A percentile compares a stretch with the other conserved stretches of the same genome.
These are phyloP conservation scores for Orbilia blumenaviensis DNA, from an alignment of 2,329 filamentous ascomycete genomes.

Conservation along the genomic window DNA sequence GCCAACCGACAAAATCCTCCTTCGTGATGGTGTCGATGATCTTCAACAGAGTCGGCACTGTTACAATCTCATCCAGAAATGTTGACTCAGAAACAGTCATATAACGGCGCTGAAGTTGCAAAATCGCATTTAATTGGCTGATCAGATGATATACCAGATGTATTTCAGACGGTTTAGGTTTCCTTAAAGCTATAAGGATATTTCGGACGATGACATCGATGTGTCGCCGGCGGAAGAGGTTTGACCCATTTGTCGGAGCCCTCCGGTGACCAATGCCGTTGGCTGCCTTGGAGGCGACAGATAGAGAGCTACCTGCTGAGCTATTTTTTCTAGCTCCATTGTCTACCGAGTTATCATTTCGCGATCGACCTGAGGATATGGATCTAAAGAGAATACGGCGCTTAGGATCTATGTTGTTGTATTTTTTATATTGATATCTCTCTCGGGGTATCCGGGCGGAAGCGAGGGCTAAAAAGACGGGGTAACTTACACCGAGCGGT, in stretches of 20 bases:
- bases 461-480: constrained; percentile 24
- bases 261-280: constrained; percentile 47
- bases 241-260: constrained; percentile 42
- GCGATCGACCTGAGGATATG: constrained; percentile 51
- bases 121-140: constrained; percentile 50
- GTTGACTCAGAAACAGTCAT: constrained; percentile 54
- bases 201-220: constrained; percentile 54
- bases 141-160: constrained; percentile 53
- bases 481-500: constrained; percentile 51
- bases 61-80: constrained; percentile 52
- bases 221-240: constrained; percentile 52
- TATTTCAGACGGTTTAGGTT: constrained; percentile 50
- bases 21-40: constrained; percentile 53
- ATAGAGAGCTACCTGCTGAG: constrained; percentile 47
- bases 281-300: constrained; percentile 31
- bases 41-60: constrained; percentile 45
- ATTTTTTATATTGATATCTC: background rate
- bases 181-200: constrained; percentile 51
- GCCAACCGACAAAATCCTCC: constrained; percentile 52
- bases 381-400: constrained; percentile 24
- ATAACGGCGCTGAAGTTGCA: constrained; percentile 51
- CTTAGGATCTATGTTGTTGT: constrained; percentile 21
- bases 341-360: constrained; percentile 51
- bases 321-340: constrained; percentile 51
- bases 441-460: constrained; percentile 16